A percentile compares a stretch with the other conserved stretches of the same genome.
phyloP scores from a whole-genome alignment of 2,329 filamentous ascomycete species.

The Penicillium sp. region DNA sequence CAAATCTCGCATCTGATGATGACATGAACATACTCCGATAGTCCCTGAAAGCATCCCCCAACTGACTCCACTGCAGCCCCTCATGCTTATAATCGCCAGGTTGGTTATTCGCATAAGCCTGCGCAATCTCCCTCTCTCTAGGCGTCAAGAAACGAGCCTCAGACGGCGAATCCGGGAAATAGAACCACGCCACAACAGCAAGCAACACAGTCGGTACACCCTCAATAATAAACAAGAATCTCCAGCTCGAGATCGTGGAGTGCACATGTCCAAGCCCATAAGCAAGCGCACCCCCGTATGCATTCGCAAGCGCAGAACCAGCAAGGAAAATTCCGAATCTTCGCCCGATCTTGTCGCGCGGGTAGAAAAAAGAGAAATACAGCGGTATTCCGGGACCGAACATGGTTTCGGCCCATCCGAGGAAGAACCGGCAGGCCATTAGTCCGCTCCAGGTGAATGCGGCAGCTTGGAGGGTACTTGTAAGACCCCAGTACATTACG shows the following conservation, averaged over 20 bases:
- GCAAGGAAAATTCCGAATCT: slow-evolving; percentile 58
- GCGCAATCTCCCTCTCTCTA: slow-evolving; percentile 57
- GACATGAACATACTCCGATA: slow-evolving; percentile 47
- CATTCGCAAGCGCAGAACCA: slow-evolving; percentile 71
- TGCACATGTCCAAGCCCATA: slow-evolving; percentile 66
- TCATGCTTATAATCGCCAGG: background rate
- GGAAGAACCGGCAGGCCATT: slow-evolving; percentile 53
- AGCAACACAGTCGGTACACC: slow-evolving; percentile 61
- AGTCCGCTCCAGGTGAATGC: slow-evolving; percentile 48
- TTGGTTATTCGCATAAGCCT: background rate
- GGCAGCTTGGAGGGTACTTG: slow-evolving; percentile 41
- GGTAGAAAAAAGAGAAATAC: slow-evolving; percentile 61
- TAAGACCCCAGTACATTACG: slow-evolving; percentile 43
- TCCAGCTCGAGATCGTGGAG: slow-evolving; percentile 62
- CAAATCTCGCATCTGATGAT: background rate
- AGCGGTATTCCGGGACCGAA: slow-evolving; percentile 52
- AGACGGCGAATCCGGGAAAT: slow-evolving; percentile 55
- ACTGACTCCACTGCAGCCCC: background rate
- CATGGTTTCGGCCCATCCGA: slow-evolving; percentile 50
- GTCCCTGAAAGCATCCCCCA: background rate
- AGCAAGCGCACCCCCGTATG: slow-evolving; percentile 71
- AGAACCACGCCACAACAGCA: slow-evolving; percentile 57
- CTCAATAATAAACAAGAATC: slow-evolving; percentile 66
- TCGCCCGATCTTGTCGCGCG: slow-evolving; percentile 58
- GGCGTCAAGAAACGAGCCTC: slow-evolving; percentile 57